phyloP scores from a whole-genome alignment of 352 stramenopile species.

The Phytophthora tubulina region DNA sequence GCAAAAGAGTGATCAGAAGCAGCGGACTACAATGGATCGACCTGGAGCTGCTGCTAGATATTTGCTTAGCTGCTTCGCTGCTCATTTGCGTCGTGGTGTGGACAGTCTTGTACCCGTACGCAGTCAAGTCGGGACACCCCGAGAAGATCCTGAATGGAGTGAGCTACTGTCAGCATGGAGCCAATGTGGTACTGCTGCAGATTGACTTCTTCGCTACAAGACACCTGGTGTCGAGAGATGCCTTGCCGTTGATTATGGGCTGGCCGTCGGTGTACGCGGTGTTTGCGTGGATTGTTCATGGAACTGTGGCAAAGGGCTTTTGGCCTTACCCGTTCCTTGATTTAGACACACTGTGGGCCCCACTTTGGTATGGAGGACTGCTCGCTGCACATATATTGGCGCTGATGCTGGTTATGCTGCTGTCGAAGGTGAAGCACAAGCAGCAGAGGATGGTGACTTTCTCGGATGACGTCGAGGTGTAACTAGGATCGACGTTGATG shows the following conservation, averaged over 20 bases:
- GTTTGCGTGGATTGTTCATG: conserved; percentile 84
- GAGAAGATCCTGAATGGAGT: conserved; percentile 77
- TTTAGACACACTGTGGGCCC: conserved; percentile 74
- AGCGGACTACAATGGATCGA: conserved; percentile 56
- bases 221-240: conserved; percentile 63
- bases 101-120: conserved; percentile 80
- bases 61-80: conserved; percentile 69
- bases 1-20: conserved; percentile 20
- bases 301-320: conserved; percentile 67
- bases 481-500: not conserved
- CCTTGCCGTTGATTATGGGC: conserved; percentile 66
- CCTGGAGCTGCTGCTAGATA: conserved; percentile 73
- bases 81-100: conserved; percentile 81
- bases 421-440: conserved; percentile 61
- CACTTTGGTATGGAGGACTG: conserved; percentile 75
- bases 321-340: conserved; percentile 88
- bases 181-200: conserved; percentile 77
- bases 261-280: conserved; percentile 76
- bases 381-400: conserved; percentile 58
- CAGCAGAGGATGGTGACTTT: conserved; percentile 18
- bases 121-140: conserved; percentile 49
- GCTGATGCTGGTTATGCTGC: conserved; percentile 49
- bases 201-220: conserved; percentile 68
- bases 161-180: conserved; percentile 84
- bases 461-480: conserved; percentile 11